Evolutionary conservation across 208 protist genomes (phyloP).

Genomic region (Strigomonas galati): DNA sequence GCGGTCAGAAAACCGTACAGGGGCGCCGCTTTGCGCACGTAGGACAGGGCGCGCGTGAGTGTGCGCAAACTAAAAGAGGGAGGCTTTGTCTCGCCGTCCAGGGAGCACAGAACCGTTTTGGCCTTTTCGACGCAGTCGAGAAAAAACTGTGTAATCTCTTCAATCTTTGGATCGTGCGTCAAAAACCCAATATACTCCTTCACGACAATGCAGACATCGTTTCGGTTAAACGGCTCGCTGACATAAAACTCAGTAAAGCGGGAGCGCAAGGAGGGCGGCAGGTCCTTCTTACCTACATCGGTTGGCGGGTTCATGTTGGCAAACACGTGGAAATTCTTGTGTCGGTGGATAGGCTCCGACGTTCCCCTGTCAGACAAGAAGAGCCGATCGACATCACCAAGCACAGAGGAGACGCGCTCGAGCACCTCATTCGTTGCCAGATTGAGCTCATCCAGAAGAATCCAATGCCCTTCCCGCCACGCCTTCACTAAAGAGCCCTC

Average conservation of each 20-base stretch:
- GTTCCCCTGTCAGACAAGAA: slow-evolving; percentile 79
- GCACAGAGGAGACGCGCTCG: slow-evolving; percentile 92
- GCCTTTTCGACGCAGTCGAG: slow-evolving; percentile 86
- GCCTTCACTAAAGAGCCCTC: slow-evolving; percentile 97
- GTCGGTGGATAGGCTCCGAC: slow-evolving; percentile 64
- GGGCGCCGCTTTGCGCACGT: slow-evolving; percentile 75
- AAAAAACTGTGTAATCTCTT: slow-evolving; percentile 96
- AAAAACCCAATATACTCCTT: slow-evolving; percentile 87
- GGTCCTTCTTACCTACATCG: slow-evolving; percentile 99
- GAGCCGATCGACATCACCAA: slow-evolving; percentile 90
- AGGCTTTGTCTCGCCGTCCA: slow-evolving; percentile 89
- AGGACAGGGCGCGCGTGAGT: slow-evolving; percentile 96
- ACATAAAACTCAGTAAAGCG: slow-evolving; percentile 99
- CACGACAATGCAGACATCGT: slow-evolving; percentile 94
- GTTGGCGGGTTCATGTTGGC: slow-evolving; percentile 99
- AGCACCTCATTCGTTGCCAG: slow-evolving; percentile 98
- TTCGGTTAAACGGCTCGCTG: slow-evolving; percentile 91
- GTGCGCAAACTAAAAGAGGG: slow-evolving; percentile 98
- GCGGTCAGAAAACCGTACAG: slow-evolving; percentile 95
- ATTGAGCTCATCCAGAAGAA: slow-evolving; percentile 99
- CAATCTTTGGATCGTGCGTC: slow-evolving; percentile 70
- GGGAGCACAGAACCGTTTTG: slow-evolving; percentile 86
- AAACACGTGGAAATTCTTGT: slow-evolving; percentile 99
- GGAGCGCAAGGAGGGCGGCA: slow-evolving; percentile 91
- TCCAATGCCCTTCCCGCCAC: slow-evolving; percentile 97